Evolutionary conservation across 2,329 filamentous ascomycete genomes (phyloP).

Genomic region (Verticillium dahliae): DNA sequence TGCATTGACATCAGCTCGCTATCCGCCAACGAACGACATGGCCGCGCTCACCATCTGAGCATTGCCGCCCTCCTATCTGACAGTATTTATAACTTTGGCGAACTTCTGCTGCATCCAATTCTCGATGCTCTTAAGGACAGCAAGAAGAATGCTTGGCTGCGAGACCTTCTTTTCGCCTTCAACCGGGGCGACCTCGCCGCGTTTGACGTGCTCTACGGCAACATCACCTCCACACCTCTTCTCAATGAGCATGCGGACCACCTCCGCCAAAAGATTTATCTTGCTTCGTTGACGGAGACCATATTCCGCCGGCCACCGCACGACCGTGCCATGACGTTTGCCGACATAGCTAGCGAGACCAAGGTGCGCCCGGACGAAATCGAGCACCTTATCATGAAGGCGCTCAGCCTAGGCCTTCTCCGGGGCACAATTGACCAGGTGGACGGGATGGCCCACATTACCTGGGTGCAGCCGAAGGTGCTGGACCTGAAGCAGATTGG

Average conservation of each 20-base stretch:
- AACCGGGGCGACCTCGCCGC: constrained; percentile 88
- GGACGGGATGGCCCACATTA: constrained; percentile 86
- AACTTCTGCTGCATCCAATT: constrained; percentile 95
- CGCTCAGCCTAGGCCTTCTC: constrained; percentile 84
- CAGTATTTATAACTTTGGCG: constrained; percentile 98
- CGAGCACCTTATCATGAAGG: constrained; percentile 98
- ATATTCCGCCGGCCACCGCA: constrained; percentile 95
- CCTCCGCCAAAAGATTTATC: constrained; percentile 94
- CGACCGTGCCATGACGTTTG: constrained; percentile 89
- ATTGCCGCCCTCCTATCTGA: constrained; percentile 89
- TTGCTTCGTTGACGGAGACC: constrained; percentile 90
- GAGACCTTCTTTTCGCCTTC: constrained; percentile 94
- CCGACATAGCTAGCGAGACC: constrained; percentile 82
- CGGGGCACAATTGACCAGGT: constrained; percentile 95
- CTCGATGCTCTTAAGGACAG: constrained; percentile 70
- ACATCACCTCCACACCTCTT: constrained; percentile 73
- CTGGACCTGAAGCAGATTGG: constrained; percentile 93
- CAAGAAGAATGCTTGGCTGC: constrained; percentile 77
- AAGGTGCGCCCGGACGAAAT: constrained; percentile 89
- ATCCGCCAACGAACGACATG: constrained; percentile 66
- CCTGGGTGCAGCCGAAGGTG: constrained; percentile 98
- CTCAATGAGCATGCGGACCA: constrained; percentile 75
- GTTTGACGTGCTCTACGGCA: constrained; percentile 75
- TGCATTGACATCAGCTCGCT: constrained; percentile 82
- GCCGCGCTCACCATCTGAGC: constrained; percentile 84